phyloP scores from a whole-genome alignment of 2,329 filamentous ascomycete species.

The Fusarium sp. region DNA sequence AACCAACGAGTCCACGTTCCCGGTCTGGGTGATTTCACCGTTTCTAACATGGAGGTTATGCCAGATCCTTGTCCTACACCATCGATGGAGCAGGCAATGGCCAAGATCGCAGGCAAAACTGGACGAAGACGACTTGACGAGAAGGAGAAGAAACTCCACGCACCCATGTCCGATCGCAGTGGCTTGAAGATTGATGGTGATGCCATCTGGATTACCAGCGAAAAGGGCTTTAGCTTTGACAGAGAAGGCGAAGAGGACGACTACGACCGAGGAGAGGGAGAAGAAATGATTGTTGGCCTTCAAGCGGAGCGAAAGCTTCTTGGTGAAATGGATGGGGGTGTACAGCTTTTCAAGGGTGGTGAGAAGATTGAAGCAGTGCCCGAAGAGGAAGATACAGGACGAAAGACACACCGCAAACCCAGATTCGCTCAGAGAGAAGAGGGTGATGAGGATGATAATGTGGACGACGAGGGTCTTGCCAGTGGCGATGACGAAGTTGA shows the following conservation, averaged over 20 bases:
- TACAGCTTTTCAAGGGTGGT: slow-evolving; percentile 87
- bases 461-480: slow-evolving; percentile 65
- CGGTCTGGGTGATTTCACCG: slow-evolving; percentile 88
- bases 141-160: slow-evolving; percentile 96
- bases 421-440: slow-evolving; percentile 72
- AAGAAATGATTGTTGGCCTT: slow-evolving; percentile 91
- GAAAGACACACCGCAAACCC: slow-evolving; percentile 70
- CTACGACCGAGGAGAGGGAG: slow-evolving; percentile 87
- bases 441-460: slow-evolving; percentile 65
- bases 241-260: slow-evolving; percentile 72
- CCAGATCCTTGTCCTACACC: slow-evolving; percentile 97
- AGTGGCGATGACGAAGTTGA: slow-evolving; percentile 66
- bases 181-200: slow-evolving; percentile 97
- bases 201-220: slow-evolving; percentile 86
- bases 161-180: slow-evolving; percentile 97
- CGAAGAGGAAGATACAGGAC: slow-evolving; percentile 67
- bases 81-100: slow-evolving; percentile 86
- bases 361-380: slow-evolving; percentile 72
- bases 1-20: slow-evolving; percentile 92
- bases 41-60: slow-evolving; percentile 85
- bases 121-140: slow-evolving; percentile 86
- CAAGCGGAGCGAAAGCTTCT: slow-evolving; percentile 86
- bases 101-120: slow-evolving; percentile 86
- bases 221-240: slow-evolving; percentile 81
- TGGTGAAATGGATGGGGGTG: slow-evolving; percentile 83